phyloP scores from a whole-genome alignment of 176 grass and related monocot genomes.

The Dactylis glomerata region DNA sequence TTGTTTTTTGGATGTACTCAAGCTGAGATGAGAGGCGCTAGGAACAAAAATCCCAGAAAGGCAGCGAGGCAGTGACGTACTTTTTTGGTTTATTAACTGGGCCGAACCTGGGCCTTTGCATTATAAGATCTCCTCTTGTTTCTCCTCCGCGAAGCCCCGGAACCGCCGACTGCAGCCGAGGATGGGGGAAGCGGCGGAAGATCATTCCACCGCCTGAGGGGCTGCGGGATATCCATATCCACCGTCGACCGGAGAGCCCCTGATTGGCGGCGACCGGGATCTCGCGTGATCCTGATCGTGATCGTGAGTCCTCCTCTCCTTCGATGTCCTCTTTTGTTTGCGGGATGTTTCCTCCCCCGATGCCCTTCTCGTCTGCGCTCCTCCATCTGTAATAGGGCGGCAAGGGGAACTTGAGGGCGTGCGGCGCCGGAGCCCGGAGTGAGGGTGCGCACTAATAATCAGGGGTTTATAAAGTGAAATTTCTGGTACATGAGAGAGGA shows the following conservation, averaged over 20 bases:
- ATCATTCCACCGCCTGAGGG: background rate
- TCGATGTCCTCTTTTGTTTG: background rate
- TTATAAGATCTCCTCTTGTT: background rate
- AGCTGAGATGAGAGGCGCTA: too few species aligned
- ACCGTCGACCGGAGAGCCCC: background rate
- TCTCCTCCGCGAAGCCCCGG: background rate
- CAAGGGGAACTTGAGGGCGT: too few species aligned
- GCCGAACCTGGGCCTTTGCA: background rate
- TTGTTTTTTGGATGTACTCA: too few species aligned
- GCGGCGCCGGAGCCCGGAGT: too few species aligned
- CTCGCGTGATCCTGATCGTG: background rate
- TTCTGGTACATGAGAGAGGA: too few species aligned
- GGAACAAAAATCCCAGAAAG: too few species aligned
- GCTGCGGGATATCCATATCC: background rate
- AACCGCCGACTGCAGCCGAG: background rate
- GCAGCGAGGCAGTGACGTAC: too few species aligned
- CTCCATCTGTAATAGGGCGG: background rate
- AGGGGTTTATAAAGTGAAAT: too few species aligned
- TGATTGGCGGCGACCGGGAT: background rate
- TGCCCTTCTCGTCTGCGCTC: background rate
- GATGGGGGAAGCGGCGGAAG: background rate
- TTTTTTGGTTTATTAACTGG: background rate
- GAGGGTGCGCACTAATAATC: too few species aligned
- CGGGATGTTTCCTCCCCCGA: background rate
- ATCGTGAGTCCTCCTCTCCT: background rate